These are phyloP conservation scores for Fusarium ramigenum DNA, from an alignment of 2,329 filamentous ascomycete genomes.

Conservation along the genomic window DNA sequence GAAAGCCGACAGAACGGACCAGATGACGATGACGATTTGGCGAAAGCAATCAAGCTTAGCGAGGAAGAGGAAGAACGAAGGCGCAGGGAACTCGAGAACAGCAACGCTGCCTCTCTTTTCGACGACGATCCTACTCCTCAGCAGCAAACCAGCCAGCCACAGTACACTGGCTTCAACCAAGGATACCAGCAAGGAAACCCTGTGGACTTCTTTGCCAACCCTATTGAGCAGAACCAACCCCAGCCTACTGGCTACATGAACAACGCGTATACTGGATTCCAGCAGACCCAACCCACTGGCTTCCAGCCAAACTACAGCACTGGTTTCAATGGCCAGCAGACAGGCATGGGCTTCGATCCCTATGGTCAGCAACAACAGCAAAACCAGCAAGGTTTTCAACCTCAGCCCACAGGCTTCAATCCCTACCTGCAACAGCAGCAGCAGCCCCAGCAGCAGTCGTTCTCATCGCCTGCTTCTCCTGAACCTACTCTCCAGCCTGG, in stretches of 20 bases:
- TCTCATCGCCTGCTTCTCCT: conserved; percentile 56
- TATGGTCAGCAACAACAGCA: conserved; percentile 60
- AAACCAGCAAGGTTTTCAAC: conserved; percentile 57
- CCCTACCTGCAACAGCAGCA: conserved; percentile 55
- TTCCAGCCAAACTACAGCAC: conserved; percentile 70
- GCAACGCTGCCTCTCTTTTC: conserved; percentile 87
- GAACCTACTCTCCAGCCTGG: conserved; percentile 77
- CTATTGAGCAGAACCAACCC: conserved; percentile 78
- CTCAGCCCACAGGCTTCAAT: conserved; percentile 64
- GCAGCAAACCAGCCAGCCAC: conserved; percentile 67
- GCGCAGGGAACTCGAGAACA: conserved; percentile 85
- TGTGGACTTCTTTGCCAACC: conserved; percentile 97
- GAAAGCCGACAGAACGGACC: conserved; percentile 64
- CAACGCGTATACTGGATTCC: conserved; percentile 65
- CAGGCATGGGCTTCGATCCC: conserved; percentile 74
- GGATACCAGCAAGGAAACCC: conserved; percentile 97
- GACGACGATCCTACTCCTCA: conserved; percentile 74
- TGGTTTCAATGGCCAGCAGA: conserved; percentile 71
- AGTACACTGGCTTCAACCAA: conserved; percentile 91
- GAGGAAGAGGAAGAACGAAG: conserved; percentile 93
- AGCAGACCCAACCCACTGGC: conserved; percentile 58
- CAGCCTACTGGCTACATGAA: conserved; percentile 80
- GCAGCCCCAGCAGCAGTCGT: conserved; percentile 52
- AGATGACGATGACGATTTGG: conserved; percentile 86
- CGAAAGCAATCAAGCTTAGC: conserved; percentile 94